Conservation (phyloP, 768 basidiomycete species). For the Boletus insuetus region DNA sequence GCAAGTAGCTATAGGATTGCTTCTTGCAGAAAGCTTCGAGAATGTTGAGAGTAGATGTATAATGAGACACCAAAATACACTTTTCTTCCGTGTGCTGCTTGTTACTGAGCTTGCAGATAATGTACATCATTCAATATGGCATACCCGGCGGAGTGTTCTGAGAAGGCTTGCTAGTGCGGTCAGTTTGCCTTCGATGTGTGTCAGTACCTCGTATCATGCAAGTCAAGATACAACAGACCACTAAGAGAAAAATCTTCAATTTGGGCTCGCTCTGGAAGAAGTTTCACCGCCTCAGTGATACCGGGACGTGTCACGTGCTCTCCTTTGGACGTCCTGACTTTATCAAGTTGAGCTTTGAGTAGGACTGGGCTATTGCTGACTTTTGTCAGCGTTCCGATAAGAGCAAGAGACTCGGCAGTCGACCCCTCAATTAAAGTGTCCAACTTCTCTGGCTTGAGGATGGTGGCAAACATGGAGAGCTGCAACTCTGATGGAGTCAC, state of each 20-base stretch:
- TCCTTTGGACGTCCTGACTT: slow-evolving; percentile 44
- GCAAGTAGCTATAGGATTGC: slow-evolving; percentile 71
- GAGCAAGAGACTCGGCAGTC: slow-evolving; percentile 72
- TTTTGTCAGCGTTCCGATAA: slow-evolving; percentile 82
- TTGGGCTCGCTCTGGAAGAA: slow-evolving; percentile 58
- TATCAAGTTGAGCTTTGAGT: slow-evolving; percentile 74
- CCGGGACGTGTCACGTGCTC: slow-evolving; percentile 45
- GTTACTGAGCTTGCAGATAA: slow-evolving; percentile 1
- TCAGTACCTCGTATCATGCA: neutral
- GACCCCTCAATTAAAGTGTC: slow-evolving; percentile 66
- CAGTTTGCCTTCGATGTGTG: slow-evolving; percentile 61
- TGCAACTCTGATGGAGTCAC: slow-evolving; percentile 85
- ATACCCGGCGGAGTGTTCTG: slow-evolving; percentile 54
- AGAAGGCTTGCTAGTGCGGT: slow-evolving; percentile 65
- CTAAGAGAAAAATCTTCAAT: slow-evolving; percentile 77
- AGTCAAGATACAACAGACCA: slow-evolving; percentile 46
- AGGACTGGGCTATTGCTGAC: slow-evolving; percentile 91
- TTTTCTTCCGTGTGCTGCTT: slow-evolving; percentile 81
- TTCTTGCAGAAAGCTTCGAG: slow-evolving; percentile 83
- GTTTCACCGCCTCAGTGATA: slow-evolving; percentile 55
- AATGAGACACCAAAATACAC: slow-evolving; percentile 95
- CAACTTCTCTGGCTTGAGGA: slow-evolving; percentile 70
- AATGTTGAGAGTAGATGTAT: slow-evolving; percentile 90
- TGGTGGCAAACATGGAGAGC: slow-evolving; percentile 68
- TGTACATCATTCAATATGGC: neutral